Conservation (phyloP, 2,329 filamentous ascomycete genomes). For the Cryphonectria naterciae region DNA sequence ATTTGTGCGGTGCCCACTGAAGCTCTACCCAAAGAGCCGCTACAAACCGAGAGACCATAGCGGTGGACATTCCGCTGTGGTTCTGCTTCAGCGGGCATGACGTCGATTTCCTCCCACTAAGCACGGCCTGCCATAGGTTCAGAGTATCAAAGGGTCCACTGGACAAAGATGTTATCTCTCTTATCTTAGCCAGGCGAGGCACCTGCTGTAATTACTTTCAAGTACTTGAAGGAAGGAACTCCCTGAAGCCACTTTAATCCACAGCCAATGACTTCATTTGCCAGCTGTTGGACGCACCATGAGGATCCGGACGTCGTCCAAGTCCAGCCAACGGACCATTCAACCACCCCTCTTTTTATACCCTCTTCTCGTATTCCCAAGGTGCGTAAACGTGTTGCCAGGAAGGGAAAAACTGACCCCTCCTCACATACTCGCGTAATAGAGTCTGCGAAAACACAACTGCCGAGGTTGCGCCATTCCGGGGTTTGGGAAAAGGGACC, state of each 20-base stretch:
- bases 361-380: not conserved
- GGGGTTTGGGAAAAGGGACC: not conserved
- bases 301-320: no score
- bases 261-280: not conserved
- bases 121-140: no score
- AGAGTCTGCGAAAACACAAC: not conserved
- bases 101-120: not conserved
- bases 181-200: not conserved
- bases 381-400: not conserved
- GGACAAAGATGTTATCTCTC: not conserved
- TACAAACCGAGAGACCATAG: slow-evolving; percentile 18
- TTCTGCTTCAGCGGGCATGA: slow-evolving; percentile 10
- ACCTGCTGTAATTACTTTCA: no score
- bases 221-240: no score
- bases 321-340: not conserved
- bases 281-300: not conserved
- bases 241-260: no score
- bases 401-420: not conserved
- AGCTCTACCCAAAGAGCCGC: slow-evolving; percentile 17
- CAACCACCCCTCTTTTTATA: not conserved
- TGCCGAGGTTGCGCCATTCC: not conserved
- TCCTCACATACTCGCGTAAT: not conserved
- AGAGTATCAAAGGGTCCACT: not conserved
- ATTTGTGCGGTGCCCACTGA: not conserved
- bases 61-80: slow-evolving; percentile 22